Evolutionary conservation across 306 rosid genomes (phyloP).

Genomic region (Rosa multiflora): DNA sequence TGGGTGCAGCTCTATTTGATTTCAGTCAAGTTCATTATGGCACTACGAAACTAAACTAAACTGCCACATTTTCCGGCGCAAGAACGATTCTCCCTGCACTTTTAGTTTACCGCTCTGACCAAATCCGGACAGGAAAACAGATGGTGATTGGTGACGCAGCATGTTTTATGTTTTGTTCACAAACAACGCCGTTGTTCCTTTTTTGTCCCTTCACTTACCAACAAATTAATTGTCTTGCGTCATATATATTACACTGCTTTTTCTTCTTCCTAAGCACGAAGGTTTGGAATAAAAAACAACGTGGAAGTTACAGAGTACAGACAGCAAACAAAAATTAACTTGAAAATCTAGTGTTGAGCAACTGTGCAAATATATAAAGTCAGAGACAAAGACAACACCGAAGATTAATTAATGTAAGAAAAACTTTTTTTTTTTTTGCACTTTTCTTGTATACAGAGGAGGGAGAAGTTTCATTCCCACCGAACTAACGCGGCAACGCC

Average conservation of each 20-base stretch:
- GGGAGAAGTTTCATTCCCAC: constrained; percentile 29
- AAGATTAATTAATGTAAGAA: not conserved
- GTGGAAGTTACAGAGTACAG: too few relatives aligned
- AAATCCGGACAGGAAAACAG: not conserved
- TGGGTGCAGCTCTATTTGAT: not conserved
- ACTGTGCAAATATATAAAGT: not conserved
- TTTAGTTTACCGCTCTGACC: not conserved
- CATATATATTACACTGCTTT: not conserved
- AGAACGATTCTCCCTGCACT: not conserved
- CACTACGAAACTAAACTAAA: not conserved
- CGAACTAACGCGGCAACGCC: not conserved
- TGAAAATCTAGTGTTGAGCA: not conserved
- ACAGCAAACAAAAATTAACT: not conserved
- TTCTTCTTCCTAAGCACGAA: not conserved
- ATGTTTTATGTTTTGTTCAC: not conserved
- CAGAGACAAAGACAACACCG: not conserved
- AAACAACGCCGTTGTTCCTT: constrained; percentile 16
- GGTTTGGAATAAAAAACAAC: not conserved
- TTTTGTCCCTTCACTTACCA: not conserved
- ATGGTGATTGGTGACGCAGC: not conserved
- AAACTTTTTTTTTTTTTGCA: not conserved
- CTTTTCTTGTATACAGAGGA: constrained; percentile 29
- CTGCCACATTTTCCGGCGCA: constrained; percentile 32
- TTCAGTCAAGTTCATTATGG: not conserved
- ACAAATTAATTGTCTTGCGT: not conserved